These are phyloP conservation scores for Ochetophila trinervis DNA, from an alignment of 306 rosid species.

Conservation along the genomic window DNA sequence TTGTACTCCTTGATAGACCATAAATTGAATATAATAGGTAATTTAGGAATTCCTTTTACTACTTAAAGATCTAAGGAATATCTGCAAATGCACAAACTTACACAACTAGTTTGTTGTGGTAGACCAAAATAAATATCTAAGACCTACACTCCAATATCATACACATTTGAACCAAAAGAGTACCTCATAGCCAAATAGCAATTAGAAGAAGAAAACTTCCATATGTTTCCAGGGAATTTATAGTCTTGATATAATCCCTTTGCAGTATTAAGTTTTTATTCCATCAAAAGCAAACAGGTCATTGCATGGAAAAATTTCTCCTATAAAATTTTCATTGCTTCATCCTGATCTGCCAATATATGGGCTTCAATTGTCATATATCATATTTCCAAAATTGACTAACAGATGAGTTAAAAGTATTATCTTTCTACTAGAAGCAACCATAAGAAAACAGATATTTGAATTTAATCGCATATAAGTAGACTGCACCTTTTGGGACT, in stretches of 20 bases:
- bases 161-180: background rate
- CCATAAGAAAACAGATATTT: slow-evolving; percentile 11
- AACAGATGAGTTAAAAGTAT: slow-evolving; percentile 13
- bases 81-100: too few species aligned
- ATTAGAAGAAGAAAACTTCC: background rate
- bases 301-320: background rate
- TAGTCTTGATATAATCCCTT: too few species aligned
- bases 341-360: background rate
- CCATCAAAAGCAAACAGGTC: background rate
- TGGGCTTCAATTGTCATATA: background rate
- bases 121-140: too few species aligned
- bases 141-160: too few species aligned
- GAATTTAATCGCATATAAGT: slow-evolving; percentile 8
- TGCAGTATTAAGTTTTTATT: too few species aligned
- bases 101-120: too few species aligned
- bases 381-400: slow-evolving; percentile 7
- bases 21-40: too few species aligned
- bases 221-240: too few species aligned
- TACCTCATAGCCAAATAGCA: background rate
- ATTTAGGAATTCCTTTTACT: too few species aligned
- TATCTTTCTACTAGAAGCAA: background rate
- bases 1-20: too few species aligned
- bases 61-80: too few species aligned
- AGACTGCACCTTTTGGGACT: slow-evolving; percentile 67
- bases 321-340: background rate